Percentiles rank a stretch among this genome's conserved stretches.
Evolutionary conservation across 1,284 basidiomycete species (phyloP).

Genomic region (Trametes pubescens): DNA sequence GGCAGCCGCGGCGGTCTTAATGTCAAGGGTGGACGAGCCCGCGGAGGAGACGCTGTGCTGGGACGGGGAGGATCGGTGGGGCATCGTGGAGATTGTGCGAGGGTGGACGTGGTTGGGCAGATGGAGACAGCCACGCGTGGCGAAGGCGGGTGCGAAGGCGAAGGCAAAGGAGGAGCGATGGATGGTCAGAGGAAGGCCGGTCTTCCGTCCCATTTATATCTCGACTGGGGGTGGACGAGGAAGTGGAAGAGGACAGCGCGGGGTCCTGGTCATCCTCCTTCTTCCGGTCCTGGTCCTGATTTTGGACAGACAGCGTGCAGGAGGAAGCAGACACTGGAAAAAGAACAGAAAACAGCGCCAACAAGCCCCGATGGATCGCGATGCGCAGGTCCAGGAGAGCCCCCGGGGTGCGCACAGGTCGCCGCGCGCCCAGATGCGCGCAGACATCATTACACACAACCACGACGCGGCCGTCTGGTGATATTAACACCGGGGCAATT

Average conservation of each 20-base stretch:
- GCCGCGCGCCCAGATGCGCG: not conserved
- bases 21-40: constrained; percentile 23
- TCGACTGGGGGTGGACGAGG: constrained; percentile 2
- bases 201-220: constrained; percentile 21
- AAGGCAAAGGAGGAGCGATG: constrained; percentile 16
- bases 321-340: not conserved
- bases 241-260: constrained; percentile 1
- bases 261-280: not conserved
- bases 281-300: not conserved
- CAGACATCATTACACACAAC: not conserved
- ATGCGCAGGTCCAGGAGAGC: not conserved
- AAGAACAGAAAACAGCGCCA: not conserved
- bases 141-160: constrained; percentile 10
- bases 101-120: not conserved
- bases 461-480: no score
- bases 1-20: constrained; percentile 16
- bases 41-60: constrained; percentile 26
- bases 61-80: constrained; percentile 27
- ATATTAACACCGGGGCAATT: no score
- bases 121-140: constrained; percentile 4
- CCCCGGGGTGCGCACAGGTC: not conserved
- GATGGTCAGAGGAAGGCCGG: constrained; percentile 9
- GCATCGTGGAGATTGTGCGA: constrained; percentile 32
- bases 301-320: constrained; percentile 3
- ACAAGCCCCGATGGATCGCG: constrained; percentile 14